These are phyloP conservation scores for Chaetoceros muelleri DNA, from an alignment of 108 stramenopile species.

Conservation along the genomic window DNA sequence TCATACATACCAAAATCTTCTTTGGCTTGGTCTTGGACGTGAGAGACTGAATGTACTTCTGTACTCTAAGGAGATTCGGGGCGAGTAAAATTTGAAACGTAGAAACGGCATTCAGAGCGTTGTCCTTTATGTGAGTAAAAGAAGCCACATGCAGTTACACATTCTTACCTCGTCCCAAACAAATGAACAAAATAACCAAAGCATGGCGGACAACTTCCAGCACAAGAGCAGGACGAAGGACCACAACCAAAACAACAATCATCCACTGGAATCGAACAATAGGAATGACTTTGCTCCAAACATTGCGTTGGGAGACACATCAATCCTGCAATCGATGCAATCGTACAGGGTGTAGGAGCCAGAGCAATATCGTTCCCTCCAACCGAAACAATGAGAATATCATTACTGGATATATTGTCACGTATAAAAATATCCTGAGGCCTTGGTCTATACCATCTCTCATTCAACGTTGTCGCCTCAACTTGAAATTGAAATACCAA, in stretches of 20 bases:
- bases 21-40: constrained; percentile 65
- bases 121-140: background rate
- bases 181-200: constrained; percentile 77
- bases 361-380: constrained; percentile 87
- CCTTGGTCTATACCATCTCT: constrained; percentile 31
- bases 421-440: constrained; percentile 73
- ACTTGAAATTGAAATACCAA: constrained; percentile 10
- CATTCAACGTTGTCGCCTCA: constrained; percentile 70
- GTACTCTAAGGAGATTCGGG: constrained; percentile 18
- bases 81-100: constrained; percentile 3
- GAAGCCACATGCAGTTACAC: background rate
- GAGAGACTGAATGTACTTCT: constrained; percentile 59
- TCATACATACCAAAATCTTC: constrained; percentile 81
- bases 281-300: constrained; percentile 31
- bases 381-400: constrained; percentile 67
- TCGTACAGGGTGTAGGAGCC: constrained; percentile 63
- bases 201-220: constrained; percentile 36
- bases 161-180: constrained; percentile 52
- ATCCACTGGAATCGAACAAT: constrained; percentile 24
- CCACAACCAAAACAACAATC: constrained; percentile 77
- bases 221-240: constrained; percentile 40
- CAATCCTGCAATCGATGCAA: constrained; percentile 39
- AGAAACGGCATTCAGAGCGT: background rate
- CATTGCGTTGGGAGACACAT: constrained; percentile 38
- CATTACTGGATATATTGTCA: constrained; percentile 54